These are phyloP conservation scores for Dactylorhiza incarnata DNA, from an alignment of 106 monocot species.

Conservation along the genomic window DNA sequence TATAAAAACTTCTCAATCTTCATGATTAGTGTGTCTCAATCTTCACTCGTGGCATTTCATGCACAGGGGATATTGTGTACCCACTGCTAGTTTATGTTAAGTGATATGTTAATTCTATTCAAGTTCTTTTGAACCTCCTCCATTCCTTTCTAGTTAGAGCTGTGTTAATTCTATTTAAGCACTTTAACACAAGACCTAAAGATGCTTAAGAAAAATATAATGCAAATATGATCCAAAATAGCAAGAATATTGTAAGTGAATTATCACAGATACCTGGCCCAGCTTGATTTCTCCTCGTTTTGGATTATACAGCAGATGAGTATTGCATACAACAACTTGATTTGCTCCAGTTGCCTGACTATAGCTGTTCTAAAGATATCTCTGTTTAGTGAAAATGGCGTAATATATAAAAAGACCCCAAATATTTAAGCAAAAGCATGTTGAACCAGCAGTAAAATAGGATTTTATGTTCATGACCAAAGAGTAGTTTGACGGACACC, in stretches of 20 bases:
- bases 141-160: neutral
- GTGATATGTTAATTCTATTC: too few relatives aligned
- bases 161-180: neutral
- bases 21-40: too few relatives aligned
- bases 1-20: too few relatives aligned
- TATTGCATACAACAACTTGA: conserved; percentile 81
- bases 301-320: conserved; percentile 97
- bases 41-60: too few relatives aligned
- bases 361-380: conserved; percentile 27
- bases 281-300: conserved; percentile 95
- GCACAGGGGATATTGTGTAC: too few relatives aligned
- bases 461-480: neutral
- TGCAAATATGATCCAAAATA: neutral
- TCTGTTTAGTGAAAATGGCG: conserved; percentile 6
- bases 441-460: neutral
- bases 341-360: conserved; percentile 29
- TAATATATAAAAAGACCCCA: neutral
- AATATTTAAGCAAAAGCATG: neutral
- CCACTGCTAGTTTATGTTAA: too few relatives aligned
- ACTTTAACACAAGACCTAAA: neutral
- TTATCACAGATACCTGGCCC: conserved; percentile 59
- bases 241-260: neutral
- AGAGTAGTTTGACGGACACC: neutral
- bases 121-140: neutral
- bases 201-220: neutral